Percentiles rank a stretch among this genome's conserved stretches.
Conservation (phyloP, 495 filamentous ascomycete species). For the Letharia lupina region DNA sequence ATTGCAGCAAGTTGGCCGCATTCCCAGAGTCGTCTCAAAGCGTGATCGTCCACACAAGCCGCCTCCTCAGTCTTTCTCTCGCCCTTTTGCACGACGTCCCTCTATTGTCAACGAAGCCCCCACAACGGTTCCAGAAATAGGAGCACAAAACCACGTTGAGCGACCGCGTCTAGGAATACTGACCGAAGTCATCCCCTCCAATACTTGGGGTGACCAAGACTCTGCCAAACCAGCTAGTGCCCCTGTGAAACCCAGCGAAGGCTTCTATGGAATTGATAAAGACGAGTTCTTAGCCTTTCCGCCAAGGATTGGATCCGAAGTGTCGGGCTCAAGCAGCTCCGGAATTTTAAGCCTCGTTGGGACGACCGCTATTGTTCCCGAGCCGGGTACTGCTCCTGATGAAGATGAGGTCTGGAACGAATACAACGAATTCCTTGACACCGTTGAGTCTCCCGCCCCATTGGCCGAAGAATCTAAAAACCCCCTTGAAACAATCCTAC, state of each 20-base stretch:
- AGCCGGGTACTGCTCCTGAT: constrained; percentile 46
- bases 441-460: constrained; percentile 48
- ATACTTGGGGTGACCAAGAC: constrained; percentile 27
- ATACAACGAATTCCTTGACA: constrained; percentile 82
- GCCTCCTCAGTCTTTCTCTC: constrained; percentile 74
- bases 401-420: constrained; percentile 94
- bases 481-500: constrained; percentile 30
- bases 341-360: constrained; percentile 46
- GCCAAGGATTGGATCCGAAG: constrained; percentile 54
- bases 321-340: constrained; percentile 61
- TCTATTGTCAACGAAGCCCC: constrained; percentile 27
- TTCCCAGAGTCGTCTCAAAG: constrained; percentile 74
- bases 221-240: constrained; percentile 36
- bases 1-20: constrained; percentile 78
- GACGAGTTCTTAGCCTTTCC: constrained; percentile 66
- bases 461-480: constrained; percentile 19
- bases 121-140: constrained; percentile 18
- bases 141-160: constrained; percentile 18
- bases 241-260: constrained; percentile 28
- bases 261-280: constrained; percentile 25
- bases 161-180: constrained; percentile 29
- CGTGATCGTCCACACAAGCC: constrained; percentile 59
- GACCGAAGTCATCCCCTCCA: constrained; percentile 21
- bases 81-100: constrained; percentile 53
- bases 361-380: constrained; percentile 55